phyloP scores from a whole-genome alignment of 2,329 filamentous ascomycete species.

The Diplodia seriata region DNA sequence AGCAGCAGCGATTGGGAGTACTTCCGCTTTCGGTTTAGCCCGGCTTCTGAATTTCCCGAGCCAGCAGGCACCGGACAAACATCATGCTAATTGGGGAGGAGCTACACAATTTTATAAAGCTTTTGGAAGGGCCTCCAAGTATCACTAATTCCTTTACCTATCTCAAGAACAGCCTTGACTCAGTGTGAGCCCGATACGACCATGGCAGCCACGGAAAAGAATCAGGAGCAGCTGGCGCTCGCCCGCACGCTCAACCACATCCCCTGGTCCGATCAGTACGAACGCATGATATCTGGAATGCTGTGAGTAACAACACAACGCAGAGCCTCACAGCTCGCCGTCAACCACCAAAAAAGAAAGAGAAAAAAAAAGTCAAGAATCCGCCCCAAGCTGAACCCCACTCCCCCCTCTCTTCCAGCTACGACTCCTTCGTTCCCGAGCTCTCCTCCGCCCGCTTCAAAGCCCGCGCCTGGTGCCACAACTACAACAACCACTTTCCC shows the following conservation, averaged over 20 bases:
- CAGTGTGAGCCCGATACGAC: background rate
- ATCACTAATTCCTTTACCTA: too few species aligned
- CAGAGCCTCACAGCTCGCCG: background rate
- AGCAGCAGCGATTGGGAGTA: constrained; percentile 15
- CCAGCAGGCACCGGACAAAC: background rate
- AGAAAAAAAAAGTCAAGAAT: background rate
- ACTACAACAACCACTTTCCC: constrained; percentile 62
- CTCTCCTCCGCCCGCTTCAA: constrained; percentile 60
- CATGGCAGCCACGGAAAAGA: constrained; percentile 53
- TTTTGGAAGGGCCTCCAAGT: too few species aligned
- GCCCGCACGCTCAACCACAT: constrained; percentile 59
- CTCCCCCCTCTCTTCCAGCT: constrained; percentile 46
- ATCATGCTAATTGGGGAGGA: background rate
- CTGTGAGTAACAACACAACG: constrained; percentile 51
- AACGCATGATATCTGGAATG: constrained; percentile 70
- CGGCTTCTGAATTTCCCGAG: background rate
- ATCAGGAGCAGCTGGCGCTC: constrained; percentile 52
- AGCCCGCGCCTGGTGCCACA: constrained; percentile 62
- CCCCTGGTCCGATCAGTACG: constrained; percentile 67
- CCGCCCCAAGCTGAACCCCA: background rate
- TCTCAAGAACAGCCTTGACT: background rate
- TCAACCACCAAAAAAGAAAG: too few species aligned
- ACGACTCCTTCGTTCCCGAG: constrained; percentile 58
- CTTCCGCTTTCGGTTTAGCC: constrained; percentile 5
- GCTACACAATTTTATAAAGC: background rate